Evolutionary conservation across 306 rosid species (phyloP), one percentile per base, ranked within the genome.

Genomic region (Arachis hypogaea): DNA sequence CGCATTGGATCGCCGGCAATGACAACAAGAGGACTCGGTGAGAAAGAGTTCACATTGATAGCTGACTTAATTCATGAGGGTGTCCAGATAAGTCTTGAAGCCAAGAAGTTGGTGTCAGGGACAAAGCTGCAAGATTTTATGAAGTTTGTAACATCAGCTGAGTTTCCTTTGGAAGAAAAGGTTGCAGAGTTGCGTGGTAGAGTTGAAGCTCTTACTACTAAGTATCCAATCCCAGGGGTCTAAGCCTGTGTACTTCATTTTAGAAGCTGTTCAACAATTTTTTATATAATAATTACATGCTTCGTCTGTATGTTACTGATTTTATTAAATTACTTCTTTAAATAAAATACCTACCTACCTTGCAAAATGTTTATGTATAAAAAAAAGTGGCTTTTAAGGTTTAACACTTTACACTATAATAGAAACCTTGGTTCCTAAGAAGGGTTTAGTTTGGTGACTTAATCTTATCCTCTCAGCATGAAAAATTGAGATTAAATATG

Each of bases 1-100:
- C 98, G 98, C 75, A 94, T 94, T 2, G 98, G 98, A 11, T 76
- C 98, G 9, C 98, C 98, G 45, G 98, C 98, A 40, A 91, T 94
- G 98, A 91, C 97, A 51, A 94, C 97, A 10, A 86, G 98, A 74
- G 97, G 98, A 81, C 84, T 94, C 71, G 77, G 85, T 1, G 95
- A 86, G 85, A 85, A 79, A 75, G 93, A 91, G n/a, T 94, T 94
- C 56, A 41, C 74, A 47, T 74, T 83, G 14, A 65, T 86, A 59
- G 97, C 97, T 6, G 95, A 94, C 78, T 82, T 85, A 40, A 86
- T 94, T 78, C 93, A 94, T 0, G 98, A 89, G 86, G 98, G 98
- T 4, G 97, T 94, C 59, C 81, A 76, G 69, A 85, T 89, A 72
- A 77, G 91, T 7, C 79, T 73, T 28, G 93, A 91, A 77, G 96